Conservation (phyloP, 148 eudicot species). For the Chenopodium quinoa region DNA sequence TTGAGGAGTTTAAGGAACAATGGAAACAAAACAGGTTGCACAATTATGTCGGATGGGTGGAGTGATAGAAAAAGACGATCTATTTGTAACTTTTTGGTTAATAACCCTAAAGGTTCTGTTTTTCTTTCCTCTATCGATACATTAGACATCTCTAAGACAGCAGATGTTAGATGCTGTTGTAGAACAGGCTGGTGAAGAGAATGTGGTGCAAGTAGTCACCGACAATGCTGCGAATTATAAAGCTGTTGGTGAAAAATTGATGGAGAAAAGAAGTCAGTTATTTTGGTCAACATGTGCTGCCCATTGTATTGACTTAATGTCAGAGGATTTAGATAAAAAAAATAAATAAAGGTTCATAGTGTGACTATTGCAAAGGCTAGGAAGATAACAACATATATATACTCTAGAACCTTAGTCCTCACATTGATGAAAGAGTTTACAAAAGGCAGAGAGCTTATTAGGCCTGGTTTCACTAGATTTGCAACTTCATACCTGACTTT, state of each 20-base stretch:
- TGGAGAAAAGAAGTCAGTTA: neutral
- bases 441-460: conserved; percentile 5
- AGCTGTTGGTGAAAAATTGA: neutral
- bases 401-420: neutral
- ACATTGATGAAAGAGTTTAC: conserved; percentile 5
- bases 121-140: conserved; percentile 20
- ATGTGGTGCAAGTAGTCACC: conserved; percentile 20
- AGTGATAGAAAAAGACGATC: neutral
- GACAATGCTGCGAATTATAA: conserved; percentile 26
- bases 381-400: conserved; percentile 1
- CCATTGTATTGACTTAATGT: conserved; percentile 7
- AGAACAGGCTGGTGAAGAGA: conserved; percentile 9
- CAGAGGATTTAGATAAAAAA: neutral
- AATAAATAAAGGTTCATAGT: neutral
- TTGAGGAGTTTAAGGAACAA: neutral
- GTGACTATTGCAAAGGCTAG: conserved; percentile 1
- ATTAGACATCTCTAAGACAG: conserved; percentile 12
- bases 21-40: neutral
- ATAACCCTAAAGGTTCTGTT: conserved; percentile 2
- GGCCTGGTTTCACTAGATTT: neutral
- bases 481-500: neutral
- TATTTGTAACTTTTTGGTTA: neutral
- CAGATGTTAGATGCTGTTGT: conserved; percentile 18
- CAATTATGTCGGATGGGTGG: neutral
- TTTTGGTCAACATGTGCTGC: neutral